Percentiles rank a stretch among this genome's conserved stretches.
These are phyloP conservation scores for Microcos paniculata DNA, from an alignment of 345 rosid species.

Conservation along the genomic window DNA sequence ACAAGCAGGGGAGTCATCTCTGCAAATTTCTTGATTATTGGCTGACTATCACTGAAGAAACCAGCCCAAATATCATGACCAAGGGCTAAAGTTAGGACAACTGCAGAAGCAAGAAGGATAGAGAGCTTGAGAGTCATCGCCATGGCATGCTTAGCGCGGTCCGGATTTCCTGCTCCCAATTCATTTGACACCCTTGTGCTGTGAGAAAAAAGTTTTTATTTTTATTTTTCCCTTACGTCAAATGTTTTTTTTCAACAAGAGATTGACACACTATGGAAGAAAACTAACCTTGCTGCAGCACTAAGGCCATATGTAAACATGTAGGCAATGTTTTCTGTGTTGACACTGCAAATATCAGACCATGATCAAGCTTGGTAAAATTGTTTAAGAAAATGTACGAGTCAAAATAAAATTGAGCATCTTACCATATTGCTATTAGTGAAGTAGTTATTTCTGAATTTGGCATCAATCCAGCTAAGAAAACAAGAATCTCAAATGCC, in stretches of 20 bases:
- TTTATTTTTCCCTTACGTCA: too few relatives aligned
- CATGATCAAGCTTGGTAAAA: not conserved
- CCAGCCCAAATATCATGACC: constrained; percentile 45
- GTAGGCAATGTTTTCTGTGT: constrained; percentile 43
- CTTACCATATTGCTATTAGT: constrained; percentile 43
- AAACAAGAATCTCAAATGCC: constrained; percentile 51
- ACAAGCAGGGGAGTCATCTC: constrained; percentile 40
- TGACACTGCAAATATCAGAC: constrained; percentile 26
- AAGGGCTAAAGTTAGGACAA: constrained; percentile 31
- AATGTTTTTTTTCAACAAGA: too few relatives aligned
- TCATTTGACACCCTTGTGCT: constrained; percentile 64
- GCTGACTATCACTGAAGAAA: constrained; percentile 33
- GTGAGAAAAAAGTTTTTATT: not conserved
- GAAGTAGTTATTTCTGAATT: constrained; percentile 37
- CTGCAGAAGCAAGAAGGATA: constrained; percentile 28
- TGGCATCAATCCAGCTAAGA: constrained; percentile 44
- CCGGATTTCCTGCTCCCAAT: constrained; percentile 39
- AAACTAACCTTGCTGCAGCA: constrained; percentile 52
- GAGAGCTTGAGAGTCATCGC: constrained; percentile 32
- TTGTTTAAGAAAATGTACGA: too few relatives aligned
- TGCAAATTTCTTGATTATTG: constrained; percentile 29
- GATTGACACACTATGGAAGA: too few relatives aligned
- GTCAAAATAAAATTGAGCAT: not conserved
- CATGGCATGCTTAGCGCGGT: constrained; percentile 35
- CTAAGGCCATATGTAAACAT: constrained; percentile 47